Percentiles rank a stretch among this genome's conserved stretches.
These are phyloP conservation scores for Solanum etuberosum DNA, from an alignment of 257 asterid species.

Conservation along the genomic window DNA sequence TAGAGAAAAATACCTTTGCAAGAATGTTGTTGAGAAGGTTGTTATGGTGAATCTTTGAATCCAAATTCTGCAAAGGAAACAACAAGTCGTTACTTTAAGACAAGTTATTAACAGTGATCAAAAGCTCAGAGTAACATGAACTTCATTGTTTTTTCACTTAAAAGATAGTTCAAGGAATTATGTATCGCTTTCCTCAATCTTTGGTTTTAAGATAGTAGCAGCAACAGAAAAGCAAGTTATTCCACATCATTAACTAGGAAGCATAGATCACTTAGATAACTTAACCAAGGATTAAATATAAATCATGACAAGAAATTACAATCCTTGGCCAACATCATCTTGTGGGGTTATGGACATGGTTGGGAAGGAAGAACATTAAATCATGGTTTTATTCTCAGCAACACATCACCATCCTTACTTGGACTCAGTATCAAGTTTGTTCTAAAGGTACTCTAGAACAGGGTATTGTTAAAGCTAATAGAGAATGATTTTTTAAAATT, in stretches of 20 bases:
- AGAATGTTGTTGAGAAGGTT: slow-evolving; percentile 90
- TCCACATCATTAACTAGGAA: not conserved
- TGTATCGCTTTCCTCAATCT: not conserved
- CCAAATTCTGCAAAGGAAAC: slow-evolving; percentile 62
- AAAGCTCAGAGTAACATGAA: not conserved
- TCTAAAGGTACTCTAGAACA: not conserved
- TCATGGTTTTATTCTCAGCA: not conserved
- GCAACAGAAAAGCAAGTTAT: not conserved
- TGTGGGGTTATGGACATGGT: not conserved
- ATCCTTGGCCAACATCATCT: not conserved
- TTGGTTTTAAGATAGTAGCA: not conserved
- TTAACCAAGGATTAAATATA: not conserved
- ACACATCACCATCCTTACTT: not conserved
- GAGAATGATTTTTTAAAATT: not conserved
- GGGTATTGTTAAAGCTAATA: not conserved
- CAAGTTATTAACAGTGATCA: not conserved
- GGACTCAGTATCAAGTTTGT: not conserved
- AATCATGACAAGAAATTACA: not conserved
- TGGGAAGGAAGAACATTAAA: not conserved
- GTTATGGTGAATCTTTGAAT: slow-evolving; percentile 92
- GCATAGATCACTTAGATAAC: not conserved
- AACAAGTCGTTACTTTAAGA: not conserved
- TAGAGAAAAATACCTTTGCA: slow-evolving; percentile 52
- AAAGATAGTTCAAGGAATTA: not conserved
- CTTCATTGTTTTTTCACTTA: not conserved